These are phyloP conservation scores for Debaryomyces tyrocola DNA, from an alignment of 805 yeast genomes.

Conservation along the genomic window DNA sequence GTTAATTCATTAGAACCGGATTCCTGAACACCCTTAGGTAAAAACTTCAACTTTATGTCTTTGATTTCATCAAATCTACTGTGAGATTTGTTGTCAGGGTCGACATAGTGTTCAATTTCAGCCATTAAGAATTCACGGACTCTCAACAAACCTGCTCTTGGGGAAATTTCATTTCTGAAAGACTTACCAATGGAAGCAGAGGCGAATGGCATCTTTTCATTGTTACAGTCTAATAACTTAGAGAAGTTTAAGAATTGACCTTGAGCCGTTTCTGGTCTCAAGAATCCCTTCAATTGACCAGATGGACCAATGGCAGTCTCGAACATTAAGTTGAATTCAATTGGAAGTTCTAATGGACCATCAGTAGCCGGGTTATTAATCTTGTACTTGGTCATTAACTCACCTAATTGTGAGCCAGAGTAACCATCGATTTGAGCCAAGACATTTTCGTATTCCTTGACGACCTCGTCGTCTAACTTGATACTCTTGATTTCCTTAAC, in stretches of 20 bases:
- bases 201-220: conserved; percentile 98
- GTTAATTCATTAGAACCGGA: conserved; percentile 73
- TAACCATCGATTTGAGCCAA: conserved; percentile 95
- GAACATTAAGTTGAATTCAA: conserved; percentile 96
- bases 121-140: conserved; percentile 99
- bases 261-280: conserved; percentile 99
- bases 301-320: conserved; percentile 99
- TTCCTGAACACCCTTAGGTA: conserved; percentile 86
- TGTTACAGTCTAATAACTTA: conserved; percentile 91
- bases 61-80: conserved; percentile 74
- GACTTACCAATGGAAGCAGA: conserved; percentile 98
- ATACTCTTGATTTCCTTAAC: conserved; percentile 91
- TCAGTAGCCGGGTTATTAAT: conserved; percentile 92
- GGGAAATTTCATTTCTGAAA: conserved; percentile 97
- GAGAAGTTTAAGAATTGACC: conserved; percentile 97
- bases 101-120: conserved; percentile 98
- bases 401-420: conserved; percentile 90
- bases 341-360: conserved; percentile 83
- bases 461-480: conserved; percentile 79
- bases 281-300: conserved; percentile 90
- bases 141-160: conserved; percentile 95
- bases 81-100: conserved; percentile 85
- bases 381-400: conserved; percentile 75
- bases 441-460: conserved; percentile 77
- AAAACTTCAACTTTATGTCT: conserved; percentile 70